Conservation (phyloP, 2,329 filamentous ascomycete genomes). For the Rutstroemia sydowiana region DNA sequence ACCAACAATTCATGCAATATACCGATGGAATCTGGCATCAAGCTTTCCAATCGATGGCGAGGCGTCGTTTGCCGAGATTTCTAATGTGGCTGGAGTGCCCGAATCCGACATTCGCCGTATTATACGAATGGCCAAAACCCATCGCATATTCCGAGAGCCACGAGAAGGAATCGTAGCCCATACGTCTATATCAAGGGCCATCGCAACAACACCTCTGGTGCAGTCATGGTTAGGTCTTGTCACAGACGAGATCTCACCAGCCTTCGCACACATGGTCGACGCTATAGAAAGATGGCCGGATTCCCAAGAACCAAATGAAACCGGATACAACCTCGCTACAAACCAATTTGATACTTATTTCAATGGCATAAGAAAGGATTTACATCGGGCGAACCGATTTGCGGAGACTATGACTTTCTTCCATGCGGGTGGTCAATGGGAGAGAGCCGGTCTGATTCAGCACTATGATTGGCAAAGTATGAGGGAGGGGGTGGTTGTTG, state of each 20-base stretch:
- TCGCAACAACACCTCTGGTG: not conserved
- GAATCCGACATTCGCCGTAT: slow-evolving; percentile 25
- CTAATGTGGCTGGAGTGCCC: not conserved
- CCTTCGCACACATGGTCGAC: slow-evolving; percentile 5
- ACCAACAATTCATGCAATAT: not conserved
- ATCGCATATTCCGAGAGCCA: slow-evolving; percentile 32
- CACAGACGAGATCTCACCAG: slow-evolving; percentile 5
- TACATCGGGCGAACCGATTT: not conserved
- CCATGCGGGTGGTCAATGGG: not conserved
- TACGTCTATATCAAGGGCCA: slow-evolving; percentile 4
- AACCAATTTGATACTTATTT: not conserved
- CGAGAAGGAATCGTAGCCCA: slow-evolving; percentile 12
- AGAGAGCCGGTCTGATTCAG: not conserved
- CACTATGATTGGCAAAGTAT: not conserved
- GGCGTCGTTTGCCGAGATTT: not conserved
- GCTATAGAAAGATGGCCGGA: slow-evolving; percentile 11
- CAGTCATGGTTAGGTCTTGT: not conserved
- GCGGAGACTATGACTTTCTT: slow-evolving; percentile 7
- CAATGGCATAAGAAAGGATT: not conserved
- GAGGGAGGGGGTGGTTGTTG: not conserved
- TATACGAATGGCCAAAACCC: slow-evolving; percentile 48
- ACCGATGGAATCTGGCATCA: not conserved
- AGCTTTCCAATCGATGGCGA: not conserved
- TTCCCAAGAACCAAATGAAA: slow-evolving; percentile 10
- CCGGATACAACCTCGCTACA: slow-evolving; percentile 4